Percentiles rank a stretch among this genome's conserved stretches.
Evolutionary conservation across 345 rosid species (phyloP).

Genomic region (Melaleuca quinquenervia): DNA sequence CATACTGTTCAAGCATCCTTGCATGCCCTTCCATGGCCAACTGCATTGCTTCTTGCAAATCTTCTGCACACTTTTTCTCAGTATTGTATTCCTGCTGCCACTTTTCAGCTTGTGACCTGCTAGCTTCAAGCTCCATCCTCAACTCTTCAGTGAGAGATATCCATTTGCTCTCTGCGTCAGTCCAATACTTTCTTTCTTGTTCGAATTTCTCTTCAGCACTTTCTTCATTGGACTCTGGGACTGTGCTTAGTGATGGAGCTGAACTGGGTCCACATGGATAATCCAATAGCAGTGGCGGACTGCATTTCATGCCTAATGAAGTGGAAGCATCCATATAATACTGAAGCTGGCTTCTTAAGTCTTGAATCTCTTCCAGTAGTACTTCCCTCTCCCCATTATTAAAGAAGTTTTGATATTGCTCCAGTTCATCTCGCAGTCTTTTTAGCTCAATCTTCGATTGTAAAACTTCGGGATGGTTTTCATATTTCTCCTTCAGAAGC

Average conservation of each 20-base stretch:
- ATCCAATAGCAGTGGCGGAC: slow-evolving; percentile 46
- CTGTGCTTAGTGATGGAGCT: slow-evolving; percentile 28
- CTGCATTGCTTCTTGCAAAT: slow-evolving; percentile 88
- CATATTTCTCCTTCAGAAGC: slow-evolving; percentile 88
- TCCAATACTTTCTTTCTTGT: slow-evolving; percentile 54
- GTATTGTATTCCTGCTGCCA: slow-evolving; percentile 60
- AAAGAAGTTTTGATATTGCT: slow-evolving; percentile 59
- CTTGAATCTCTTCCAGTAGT: slow-evolving; percentile 84
- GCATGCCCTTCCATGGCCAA: slow-evolving; percentile 95
- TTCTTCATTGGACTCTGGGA: slow-evolving; percentile 54
- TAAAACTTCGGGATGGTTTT: slow-evolving; percentile 83
- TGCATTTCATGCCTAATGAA: slow-evolving; percentile 29
- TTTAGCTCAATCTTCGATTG: slow-evolving; percentile 65
- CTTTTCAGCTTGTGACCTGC: slow-evolving; percentile 45
- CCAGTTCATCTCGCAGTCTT: slow-evolving; percentile 76
- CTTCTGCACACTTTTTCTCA: slow-evolving; percentile 81
- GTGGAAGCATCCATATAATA: slow-evolving; percentile 62
- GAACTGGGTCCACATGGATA: slow-evolving; percentile 39
- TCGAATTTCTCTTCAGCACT: slow-evolving; percentile 46
- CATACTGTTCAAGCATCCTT: slow-evolving; percentile 94
- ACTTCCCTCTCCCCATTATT: slow-evolving; percentile 91
- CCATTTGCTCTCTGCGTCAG: slow-evolving; percentile 90
- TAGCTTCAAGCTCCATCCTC: slow-evolving; percentile 67
- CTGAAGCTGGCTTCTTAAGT: slow-evolving; percentile 78
- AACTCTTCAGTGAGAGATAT: slow-evolving; percentile 81